Conservation (phyloP, 2,329 filamentous ascomycete genomes). For the Claviceps digitariae region DNA sequence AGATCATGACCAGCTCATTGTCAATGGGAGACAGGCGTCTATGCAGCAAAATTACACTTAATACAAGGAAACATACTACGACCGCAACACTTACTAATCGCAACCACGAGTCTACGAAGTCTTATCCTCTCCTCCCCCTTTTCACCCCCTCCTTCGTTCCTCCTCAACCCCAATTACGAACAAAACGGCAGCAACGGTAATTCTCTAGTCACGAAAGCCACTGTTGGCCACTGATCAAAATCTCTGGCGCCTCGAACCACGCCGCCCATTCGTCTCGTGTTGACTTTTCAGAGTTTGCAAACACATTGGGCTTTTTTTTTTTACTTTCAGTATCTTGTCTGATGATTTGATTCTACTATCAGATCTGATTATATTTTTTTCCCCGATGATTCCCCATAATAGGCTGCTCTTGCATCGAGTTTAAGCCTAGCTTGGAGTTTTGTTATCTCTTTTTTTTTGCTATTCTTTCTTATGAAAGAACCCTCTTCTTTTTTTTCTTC, state of each 20-base stretch:
- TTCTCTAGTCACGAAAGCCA: neutral
- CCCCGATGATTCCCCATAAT: conserved; percentile 11
- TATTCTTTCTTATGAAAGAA: too few species aligned
- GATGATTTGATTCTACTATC: neutral
- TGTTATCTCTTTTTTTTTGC: conserved; percentile 13
- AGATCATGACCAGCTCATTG: neutral
- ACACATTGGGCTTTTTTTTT: conserved; percentile 9
- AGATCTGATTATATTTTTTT: neutral
- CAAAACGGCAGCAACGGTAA: neutral
- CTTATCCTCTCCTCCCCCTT: neutral
- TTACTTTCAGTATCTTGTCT: conserved; percentile 4
- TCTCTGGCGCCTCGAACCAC: neutral
- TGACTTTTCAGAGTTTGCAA: conserved; percentile 6
- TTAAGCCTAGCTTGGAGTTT: conserved; percentile 4
- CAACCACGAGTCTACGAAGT: conserved; percentile 23
- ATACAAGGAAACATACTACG: conserved; percentile 6
- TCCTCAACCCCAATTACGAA: neutral
- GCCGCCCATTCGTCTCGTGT: neutral
- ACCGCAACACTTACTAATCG: conserved; percentile 9
- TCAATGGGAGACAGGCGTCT: conserved; percentile 7
- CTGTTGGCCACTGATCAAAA: neutral
- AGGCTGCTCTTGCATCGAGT: conserved; percentile 3
- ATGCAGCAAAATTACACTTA: conserved; percentile 4
- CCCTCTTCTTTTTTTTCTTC: neutral
- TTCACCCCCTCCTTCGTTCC: too few species aligned